A percentile compares a stretch with the other conserved stretches of the same genome.
Evolutionary conservation across 176 grass and related monocot genomes (phyloP).

Genomic region (Elymus sibiricus): DNA sequence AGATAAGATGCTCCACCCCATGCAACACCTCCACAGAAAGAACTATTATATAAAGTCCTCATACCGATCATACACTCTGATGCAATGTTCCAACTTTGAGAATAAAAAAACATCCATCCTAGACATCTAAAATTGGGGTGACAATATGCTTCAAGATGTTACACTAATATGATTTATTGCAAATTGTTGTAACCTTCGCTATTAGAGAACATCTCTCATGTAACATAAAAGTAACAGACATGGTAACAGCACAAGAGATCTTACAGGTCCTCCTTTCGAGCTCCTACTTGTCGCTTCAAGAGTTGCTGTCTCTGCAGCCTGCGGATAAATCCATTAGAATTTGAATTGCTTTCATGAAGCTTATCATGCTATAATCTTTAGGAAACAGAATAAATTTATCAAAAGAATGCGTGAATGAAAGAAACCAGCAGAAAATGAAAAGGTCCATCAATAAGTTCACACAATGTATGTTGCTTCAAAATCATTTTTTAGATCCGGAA

Average conservation of each 20-base stretch:
- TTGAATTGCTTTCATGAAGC: neutral
- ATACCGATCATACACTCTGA: neutral
- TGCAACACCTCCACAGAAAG: conserved; percentile 4
- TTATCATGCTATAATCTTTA: conserved; percentile 2
- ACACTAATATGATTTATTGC: neutral
- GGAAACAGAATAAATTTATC: neutral
- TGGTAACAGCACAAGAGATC: conserved; percentile 28
- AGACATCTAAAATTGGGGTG: neutral
- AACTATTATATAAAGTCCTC: neutral
- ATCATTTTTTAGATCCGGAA: neutral
- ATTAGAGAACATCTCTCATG: neutral
- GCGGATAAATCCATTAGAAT: conserved; percentile 34
- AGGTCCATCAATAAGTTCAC: neutral
- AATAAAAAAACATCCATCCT: neutral
- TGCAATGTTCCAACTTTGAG: neutral
- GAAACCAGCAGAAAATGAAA: conserved; percentile 14
- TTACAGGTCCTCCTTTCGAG: conserved; percentile 82
- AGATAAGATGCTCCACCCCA: neutral
- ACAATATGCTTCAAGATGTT: conserved; percentile 15
- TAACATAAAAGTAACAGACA: conserved; percentile 14
- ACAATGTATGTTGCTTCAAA: neutral
- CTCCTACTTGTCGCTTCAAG: conserved; percentile 80
- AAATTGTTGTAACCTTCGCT: neutral
- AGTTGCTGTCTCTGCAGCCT: conserved; percentile 81
- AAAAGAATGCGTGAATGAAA: conserved; percentile 11